Percentiles rank a stretch among this genome's conserved stretches.
Conservation (phyloP, 169 alveolate genomes). For the Plasmodium coatneyi region DNA sequence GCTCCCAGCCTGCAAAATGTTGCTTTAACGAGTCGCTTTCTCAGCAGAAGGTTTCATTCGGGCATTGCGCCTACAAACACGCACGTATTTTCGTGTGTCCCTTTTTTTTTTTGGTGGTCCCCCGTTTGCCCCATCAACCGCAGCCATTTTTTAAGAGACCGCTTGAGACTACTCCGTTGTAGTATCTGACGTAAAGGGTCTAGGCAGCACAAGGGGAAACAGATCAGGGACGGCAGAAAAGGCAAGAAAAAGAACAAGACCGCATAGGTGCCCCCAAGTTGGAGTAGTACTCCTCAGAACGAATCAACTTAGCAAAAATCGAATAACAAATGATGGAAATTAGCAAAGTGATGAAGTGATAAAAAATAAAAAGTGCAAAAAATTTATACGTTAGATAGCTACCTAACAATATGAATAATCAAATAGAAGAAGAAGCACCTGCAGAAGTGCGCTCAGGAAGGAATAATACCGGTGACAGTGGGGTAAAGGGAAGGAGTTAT, state of each 20-base stretch:
- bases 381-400: neutral
- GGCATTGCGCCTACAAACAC: neutral
- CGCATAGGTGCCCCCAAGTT: neutral
- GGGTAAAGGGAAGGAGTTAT: neutral
- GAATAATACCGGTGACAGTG: neutral
- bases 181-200: neutral
- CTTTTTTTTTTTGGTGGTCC: neutral
- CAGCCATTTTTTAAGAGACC: neutral
- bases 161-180: neutral
- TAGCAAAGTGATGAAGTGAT: neutral
- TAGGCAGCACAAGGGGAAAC: neutral
- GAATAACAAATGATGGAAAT: conserved; percentile 1
- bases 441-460: neutral
- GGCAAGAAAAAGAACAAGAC: neutral
- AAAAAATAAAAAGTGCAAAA: neutral
- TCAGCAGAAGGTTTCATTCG: neutral
- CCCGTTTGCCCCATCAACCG: neutral
- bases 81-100: neutral
- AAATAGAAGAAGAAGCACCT: neutral
- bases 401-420: neutral
- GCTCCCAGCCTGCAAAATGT: neutral
- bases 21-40: neutral
- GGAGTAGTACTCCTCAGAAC: neutral
- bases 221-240: neutral
- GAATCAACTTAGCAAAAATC: neutral